A percentile compares a stretch with the other conserved stretches of the same genome.
phyloP scores from a whole-genome alignment of 352 stramenopile genomes.

The Phytopythium sindhum region DNA sequence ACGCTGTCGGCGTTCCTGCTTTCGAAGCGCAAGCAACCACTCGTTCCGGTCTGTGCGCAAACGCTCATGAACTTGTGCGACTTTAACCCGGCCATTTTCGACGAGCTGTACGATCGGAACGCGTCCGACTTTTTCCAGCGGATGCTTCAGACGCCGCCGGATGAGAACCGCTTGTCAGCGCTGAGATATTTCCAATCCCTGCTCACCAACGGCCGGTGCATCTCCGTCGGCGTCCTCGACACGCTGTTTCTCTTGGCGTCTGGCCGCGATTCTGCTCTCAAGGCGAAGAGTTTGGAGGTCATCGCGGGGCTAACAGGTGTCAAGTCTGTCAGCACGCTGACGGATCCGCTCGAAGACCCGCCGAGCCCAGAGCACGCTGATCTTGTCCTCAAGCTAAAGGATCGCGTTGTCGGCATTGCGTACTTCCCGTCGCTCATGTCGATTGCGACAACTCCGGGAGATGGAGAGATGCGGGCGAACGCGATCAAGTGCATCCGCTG shows the following conservation, averaged over 20 bases:
- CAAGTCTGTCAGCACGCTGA: slow-evolving; percentile 40
- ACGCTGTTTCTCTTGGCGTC: slow-evolving; percentile 72
- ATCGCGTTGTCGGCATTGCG: slow-evolving; percentile 50
- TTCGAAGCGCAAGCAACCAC: slow-evolving; percentile 47
- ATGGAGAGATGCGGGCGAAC: slow-evolving; percentile 45
- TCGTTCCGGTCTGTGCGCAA: slow-evolving; percentile 65
- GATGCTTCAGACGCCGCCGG: slow-evolving; percentile 67
- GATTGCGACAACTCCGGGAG: slow-evolving; percentile 42
- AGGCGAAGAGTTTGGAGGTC: slow-evolving; percentile 49
- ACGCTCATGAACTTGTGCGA: slow-evolving; percentile 79
- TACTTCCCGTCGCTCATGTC: slow-evolving; percentile 68
- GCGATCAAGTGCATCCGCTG: slow-evolving; percentile 72
- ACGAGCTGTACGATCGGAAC: slow-evolving; percentile 55
- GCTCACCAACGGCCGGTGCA: slow-evolving; percentile 46
- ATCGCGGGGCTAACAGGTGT: slow-evolving; percentile 53
- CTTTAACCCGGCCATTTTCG: slow-evolving; percentile 64
- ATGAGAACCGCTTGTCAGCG: slow-evolving; percentile 69
- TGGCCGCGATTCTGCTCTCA: slow-evolving; percentile 45
- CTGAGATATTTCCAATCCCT: slow-evolving; percentile 72
- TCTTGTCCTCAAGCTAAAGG: slow-evolving; percentile 54
- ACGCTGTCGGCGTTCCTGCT: slow-evolving; percentile 65
- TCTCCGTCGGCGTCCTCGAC: slow-evolving; percentile 60
- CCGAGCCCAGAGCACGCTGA: slow-evolving; percentile 35
- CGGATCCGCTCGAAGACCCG: slow-evolving; percentile 39
- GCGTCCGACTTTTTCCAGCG: slow-evolving; percentile 77